These are phyloP conservation scores for Amylostereum chailletii DNA, from an alignment of 1,284 basidiomycete genomes.

Conservation along the genomic window DNA sequence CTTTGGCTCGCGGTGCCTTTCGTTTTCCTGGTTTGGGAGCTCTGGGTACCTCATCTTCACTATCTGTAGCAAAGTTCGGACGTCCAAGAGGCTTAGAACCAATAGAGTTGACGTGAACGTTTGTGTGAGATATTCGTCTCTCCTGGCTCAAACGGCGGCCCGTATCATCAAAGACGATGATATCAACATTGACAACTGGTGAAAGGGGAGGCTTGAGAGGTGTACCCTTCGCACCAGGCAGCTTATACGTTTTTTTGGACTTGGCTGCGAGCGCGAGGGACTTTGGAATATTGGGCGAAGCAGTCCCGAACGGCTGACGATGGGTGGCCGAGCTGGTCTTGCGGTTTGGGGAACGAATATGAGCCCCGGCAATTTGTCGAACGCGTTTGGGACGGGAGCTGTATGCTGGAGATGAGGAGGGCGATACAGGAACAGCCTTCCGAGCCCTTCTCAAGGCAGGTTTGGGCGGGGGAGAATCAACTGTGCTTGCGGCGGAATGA, in stretches of 20 bases:
- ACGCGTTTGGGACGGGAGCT: no score
- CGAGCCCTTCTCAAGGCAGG: neutral
- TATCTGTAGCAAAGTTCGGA: conserved; percentile 11
- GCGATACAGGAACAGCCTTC: conserved; percentile 6
- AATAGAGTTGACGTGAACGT: conserved; percentile 6
- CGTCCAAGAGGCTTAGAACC: conserved; percentile 4
- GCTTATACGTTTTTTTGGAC: conserved; percentile 19
- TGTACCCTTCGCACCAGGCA: conserved; percentile 18
- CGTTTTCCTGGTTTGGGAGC: conserved; percentile 11
- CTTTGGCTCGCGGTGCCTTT: conserved; percentile 14
- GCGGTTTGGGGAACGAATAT: neutral
- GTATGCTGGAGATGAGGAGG: conserved; percentile 5
- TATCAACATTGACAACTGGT: conserved; percentile 54
- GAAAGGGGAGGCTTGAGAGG: conserved; percentile 24
- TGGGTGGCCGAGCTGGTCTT: conserved; percentile 1
- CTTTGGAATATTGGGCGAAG: conserved; percentile 25
- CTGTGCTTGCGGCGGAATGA: neutral
- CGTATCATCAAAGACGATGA: conserved; percentile 5
- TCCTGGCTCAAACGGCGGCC: neutral
- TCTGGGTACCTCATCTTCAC: conserved; percentile 16
- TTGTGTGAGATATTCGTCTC: conserved; percentile 33
- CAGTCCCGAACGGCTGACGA: neutral
- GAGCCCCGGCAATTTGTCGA: neutral
- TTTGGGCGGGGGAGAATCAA: conserved; percentile 7
- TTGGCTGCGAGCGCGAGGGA: conserved; percentile 24